Base-by-base conservation (phyloP, 2,329 filamentous ascomycete species). In the Neonectria hederae region DNA sequence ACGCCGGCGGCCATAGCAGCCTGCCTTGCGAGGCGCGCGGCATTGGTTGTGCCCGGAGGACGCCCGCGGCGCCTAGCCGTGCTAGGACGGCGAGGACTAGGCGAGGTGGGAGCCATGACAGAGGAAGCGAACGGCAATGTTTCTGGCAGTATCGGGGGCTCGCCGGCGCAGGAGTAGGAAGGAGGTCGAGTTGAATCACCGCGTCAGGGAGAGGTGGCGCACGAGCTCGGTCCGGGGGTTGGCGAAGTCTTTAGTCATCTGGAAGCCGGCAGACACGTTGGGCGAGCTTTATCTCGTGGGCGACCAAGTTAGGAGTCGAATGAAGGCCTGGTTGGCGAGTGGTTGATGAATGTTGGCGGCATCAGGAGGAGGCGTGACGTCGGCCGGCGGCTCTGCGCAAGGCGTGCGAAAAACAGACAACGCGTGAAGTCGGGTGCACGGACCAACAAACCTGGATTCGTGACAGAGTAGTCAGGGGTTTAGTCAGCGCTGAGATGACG, bases 1-100 rank as follows among this genome's bases (percentile, higher is more conserved):
- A 74, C 67, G 19, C 74, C 76, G 19, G 74, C 72, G 26, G 75
- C 74, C 42, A 74, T 67, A 30, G 76, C 76, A 17, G 75, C 78
- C 54, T 77, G 76, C 63, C 81, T 76, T 42, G 79, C 79, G 24
- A 78, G 78, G 67, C 79, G 78, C 59, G 77, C 77, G 40, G 81
- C 79, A 65, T 81, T 82, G 32, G 79, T 81, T 10, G 79, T 76
- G 48, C 81, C 81, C 3, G 79, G 79, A 24, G 84, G 83, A 45
- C 84, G 80, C 55, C 83, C 83, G 59, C 83, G 78, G 55, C 82
- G 83, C 54, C 83, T 80, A 52, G 80, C 81, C 35, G 81, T 81
- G 8, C 80, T 76, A 21, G 78, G 77, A 49, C 80, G 76, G 69
- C 80, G 78, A 57, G 82, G 81, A 43, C 79, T 81, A 40, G 79